These are phyloP conservation scores for Verbascum thapsus DNA, from an alignment of 257 asterid species.

Conservation along the genomic window DNA sequence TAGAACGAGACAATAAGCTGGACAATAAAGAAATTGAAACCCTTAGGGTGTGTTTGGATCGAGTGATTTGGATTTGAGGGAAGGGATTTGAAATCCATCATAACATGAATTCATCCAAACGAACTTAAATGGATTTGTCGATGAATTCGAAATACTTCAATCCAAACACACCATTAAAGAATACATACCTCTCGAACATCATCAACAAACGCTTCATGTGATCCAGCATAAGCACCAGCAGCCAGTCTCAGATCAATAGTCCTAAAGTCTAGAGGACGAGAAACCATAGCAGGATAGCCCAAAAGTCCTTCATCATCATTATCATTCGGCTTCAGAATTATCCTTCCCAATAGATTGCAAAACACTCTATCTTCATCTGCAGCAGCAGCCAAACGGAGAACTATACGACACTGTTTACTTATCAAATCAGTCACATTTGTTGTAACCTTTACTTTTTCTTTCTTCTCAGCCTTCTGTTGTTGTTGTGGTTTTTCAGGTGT, in stretches of 20 bases:
- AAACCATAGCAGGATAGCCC: conserved; percentile 89
- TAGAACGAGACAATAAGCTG: conserved; percentile 17
- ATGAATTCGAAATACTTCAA: too few relatives aligned
- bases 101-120: too few relatives aligned
- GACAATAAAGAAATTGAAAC: conserved; percentile 6
- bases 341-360: conserved; percentile 87
- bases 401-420: conserved; percentile 84
- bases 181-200: conserved; percentile 91
- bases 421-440: conserved; percentile 60
- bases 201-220: conserved; percentile 83
- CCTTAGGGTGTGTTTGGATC: too few relatives aligned
- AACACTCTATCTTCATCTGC: conserved; percentile 79
- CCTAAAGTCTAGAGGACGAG: conserved; percentile 94
- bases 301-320: conserved; percentile 82
- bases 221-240: conserved; percentile 87
- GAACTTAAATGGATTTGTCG: too few relatives aligned
- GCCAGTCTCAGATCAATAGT: conserved; percentile 90
- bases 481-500: conserved; percentile 52
- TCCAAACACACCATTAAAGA: conserved; percentile 5
- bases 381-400: conserved; percentile 70
- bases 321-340: conserved; percentile 65
- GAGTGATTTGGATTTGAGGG: too few relatives aligned
- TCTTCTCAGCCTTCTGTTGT: conserved; percentile 71
- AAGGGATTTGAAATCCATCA: too few relatives aligned
- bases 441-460: conserved; percentile 56